Evolutionary conservation across 1,284 basidiomycete species (phyloP).

Genomic region (Apiotrichum akiyoshidainum): DNA sequence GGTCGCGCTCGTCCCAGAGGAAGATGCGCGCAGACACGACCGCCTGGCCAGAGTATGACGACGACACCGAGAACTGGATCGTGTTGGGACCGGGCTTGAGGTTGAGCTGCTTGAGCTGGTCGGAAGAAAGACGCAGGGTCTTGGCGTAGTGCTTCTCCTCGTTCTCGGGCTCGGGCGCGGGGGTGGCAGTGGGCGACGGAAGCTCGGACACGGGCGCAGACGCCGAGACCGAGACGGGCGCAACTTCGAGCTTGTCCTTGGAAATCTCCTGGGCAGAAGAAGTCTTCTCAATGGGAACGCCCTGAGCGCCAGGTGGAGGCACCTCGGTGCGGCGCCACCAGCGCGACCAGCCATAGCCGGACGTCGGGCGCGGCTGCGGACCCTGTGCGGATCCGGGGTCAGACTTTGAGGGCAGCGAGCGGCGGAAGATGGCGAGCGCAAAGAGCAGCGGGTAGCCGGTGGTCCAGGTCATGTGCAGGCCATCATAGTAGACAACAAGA

Average conservation of each 20-base stretch:
- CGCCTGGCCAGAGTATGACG: conserved; percentile 77
- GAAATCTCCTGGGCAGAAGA: conserved; percentile 9
- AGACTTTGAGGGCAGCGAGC: conserved; percentile 35
- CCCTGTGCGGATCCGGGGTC: conserved; percentile 1
- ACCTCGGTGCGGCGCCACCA: conserved; percentile 40
- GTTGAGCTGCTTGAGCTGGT: conserved; percentile 82
- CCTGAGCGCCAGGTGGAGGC: conserved; percentile 2
- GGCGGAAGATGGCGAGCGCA: conserved; percentile 54
- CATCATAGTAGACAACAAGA: conserved; percentile 54
- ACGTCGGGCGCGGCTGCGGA: conserved; percentile 17
- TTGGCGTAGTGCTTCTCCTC: conserved; percentile 68
- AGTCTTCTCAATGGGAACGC: background rate
- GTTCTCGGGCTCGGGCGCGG: background rate
- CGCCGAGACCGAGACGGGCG: background rate
- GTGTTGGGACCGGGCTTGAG: conserved; percentile 86
- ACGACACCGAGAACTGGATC: conserved; percentile 84
- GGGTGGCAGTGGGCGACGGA: background rate
- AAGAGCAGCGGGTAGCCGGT: conserved; percentile 54
- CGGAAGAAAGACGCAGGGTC: conserved; percentile 80
- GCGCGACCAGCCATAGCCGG: conserved; percentile 47
- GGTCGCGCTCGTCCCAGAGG: conserved; percentile 87
- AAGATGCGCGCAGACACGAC: conserved; percentile 92
- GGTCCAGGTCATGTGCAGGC: conserved; percentile 55
- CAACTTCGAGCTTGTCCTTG: background rate
- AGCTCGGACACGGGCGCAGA: conserved; percentile 1